Evolutionary conservation across 2,329 filamentous ascomycete genomes (phyloP).

Genomic region (Aspergillus pseudoterreus): DNA sequence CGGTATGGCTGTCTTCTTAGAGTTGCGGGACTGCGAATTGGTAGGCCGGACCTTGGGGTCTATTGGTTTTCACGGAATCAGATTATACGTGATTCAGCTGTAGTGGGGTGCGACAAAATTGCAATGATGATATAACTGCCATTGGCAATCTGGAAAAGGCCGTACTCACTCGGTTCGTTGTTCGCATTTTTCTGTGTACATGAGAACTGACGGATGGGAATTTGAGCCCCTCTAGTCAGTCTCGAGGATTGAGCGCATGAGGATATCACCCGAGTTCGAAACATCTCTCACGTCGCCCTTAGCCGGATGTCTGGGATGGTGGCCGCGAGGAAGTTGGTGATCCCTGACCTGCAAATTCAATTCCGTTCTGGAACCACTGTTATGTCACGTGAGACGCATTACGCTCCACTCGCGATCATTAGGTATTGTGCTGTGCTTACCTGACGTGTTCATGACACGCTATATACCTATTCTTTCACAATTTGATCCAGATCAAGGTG

Average conservation of each 20-base stretch:
- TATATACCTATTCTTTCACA: not conserved
- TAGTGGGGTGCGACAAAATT: not conserved
- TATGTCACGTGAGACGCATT: too few species aligned
- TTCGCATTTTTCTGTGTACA: constrained; percentile 12
- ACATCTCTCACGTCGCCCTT: constrained; percentile 18
- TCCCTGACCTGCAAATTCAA: too few species aligned
- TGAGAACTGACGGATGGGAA: constrained; percentile 26
- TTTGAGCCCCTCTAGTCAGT: constrained; percentile 10
- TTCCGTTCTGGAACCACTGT: too few species aligned
- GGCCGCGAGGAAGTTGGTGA: not conserved
- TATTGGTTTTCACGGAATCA: not conserved
- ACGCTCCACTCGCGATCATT: too few species aligned
- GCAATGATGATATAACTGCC: not conserved
- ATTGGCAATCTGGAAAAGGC: constrained; percentile 17
- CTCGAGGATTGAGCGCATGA: constrained; percentile 9
- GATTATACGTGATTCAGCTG: not conserved
- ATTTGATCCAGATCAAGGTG: not conserved
- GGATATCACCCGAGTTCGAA: constrained; percentile 19
- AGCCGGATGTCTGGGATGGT: not conserved
- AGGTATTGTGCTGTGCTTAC: too few species aligned
- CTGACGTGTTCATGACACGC: not conserved
- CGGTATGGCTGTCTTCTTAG: constrained; percentile 10
- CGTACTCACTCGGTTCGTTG: constrained; percentile 14
- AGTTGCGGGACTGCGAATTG: constrained; percentile 1
- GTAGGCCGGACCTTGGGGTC: not conserved